These are phyloP conservation scores for Byssoonygena ceratinophila DNA, from an alignment of 2,329 filamentous ascomycete genomes.

Conservation along the genomic window DNA sequence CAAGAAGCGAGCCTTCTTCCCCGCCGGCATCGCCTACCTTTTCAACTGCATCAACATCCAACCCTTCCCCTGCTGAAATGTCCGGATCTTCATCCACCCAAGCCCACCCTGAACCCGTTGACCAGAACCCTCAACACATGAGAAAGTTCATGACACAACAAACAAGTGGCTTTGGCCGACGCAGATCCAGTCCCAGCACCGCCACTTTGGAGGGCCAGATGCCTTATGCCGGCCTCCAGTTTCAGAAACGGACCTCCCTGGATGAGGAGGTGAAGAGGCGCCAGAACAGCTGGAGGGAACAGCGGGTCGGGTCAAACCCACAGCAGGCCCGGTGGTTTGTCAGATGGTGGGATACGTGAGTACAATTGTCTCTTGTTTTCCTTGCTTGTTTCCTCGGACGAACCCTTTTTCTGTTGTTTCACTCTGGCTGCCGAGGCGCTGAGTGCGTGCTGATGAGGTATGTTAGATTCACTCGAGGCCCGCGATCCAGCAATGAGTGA, in stretches of 20 bases:
- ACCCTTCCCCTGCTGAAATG: conserved; percentile 19
- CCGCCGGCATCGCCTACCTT: background rate
- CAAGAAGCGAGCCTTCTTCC: background rate
- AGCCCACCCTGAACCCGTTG: background rate
- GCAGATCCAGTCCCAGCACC: conserved; percentile 2
- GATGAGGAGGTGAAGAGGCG: conserved; percentile 30
- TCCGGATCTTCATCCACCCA: background rate
- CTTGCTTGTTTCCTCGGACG: background rate
- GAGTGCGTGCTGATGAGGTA: background rate
- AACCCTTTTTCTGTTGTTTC: background rate
- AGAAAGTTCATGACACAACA: no score
- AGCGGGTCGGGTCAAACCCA: conserved; percentile 22
- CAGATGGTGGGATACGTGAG: conserved; percentile 33
- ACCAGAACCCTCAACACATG: background rate
- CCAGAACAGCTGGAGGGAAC: conserved; percentile 38
- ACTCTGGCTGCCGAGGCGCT: no score
- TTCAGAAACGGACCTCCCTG: conserved; percentile 35
- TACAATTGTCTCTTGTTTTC: background rate
- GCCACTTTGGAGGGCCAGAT: conserved; percentile 7
- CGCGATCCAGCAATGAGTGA: conserved; percentile 6
- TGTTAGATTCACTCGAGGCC: conserved; percentile 11
- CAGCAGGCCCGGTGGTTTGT: conserved; percentile 29
- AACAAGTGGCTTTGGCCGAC: no score
- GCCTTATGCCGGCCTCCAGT: conserved; percentile 30
- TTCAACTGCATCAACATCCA: conserved; percentile 17